Base-by-base conservation (phyloP, 352 stramenopile genomes). In the Phytopythium montanum region DNA sequence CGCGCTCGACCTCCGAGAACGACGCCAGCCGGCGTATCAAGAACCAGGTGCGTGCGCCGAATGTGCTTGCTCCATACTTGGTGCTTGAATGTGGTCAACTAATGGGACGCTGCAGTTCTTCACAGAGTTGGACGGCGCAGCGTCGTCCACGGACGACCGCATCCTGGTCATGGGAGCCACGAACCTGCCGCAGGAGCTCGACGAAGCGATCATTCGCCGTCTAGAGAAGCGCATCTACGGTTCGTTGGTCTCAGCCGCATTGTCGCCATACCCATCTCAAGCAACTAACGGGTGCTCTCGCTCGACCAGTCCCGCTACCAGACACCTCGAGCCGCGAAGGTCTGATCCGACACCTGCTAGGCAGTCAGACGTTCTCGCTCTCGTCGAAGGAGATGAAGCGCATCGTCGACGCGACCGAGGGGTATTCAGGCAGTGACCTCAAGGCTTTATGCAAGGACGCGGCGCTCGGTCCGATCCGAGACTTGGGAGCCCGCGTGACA, bases 381-480 rank as follows among this genome's bases (percentile, higher is more conserved):
- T 79, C 76, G 54, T 65, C 68, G 2, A 79, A 69, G 29, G 86
- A 95, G 56, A 65, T 97, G 53, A 75, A 77, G 14, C 49, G 59
- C 12, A 77, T 98, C 31, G 85, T 92, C 4, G 68, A 79, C 6
- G 68, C 62, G 34, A 97, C 90, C 0, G 75, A 88, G 33, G 76
- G 85, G 31, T 98, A 96, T 49, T 94, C 86, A 9, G 86, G 86
- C 5, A 94, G 84, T 45, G 86, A 95, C 63, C 65, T 95, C 21
- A 98, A 98, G 59, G 94, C 97, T 64, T 60, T 99, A 0, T 98
- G 94, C 65, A 95, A 97, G 61, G 94, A 97, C 46, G 96, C 96
- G 16, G 93, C 93, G 25, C 91, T 98, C 58, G 90, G 96, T 21
- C 88, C 92, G 2, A 92, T 98, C 31, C 87, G 94, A 38, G 85